These are phyloP conservation scores for Nicotiana attenuata DNA, from an alignment of 257 asterid species.

Conservation along the genomic window DNA sequence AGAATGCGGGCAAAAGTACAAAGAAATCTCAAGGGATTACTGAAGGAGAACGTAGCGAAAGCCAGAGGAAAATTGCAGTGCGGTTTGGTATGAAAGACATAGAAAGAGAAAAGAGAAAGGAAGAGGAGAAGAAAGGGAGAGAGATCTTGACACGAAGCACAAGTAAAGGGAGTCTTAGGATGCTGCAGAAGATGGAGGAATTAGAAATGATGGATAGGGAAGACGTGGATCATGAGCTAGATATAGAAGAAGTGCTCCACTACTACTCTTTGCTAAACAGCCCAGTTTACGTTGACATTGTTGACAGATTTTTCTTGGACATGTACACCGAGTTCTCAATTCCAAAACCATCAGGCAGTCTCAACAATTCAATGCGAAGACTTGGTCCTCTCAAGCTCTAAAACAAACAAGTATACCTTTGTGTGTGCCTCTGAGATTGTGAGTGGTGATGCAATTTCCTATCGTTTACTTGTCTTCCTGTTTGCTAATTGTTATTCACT, in stretches of 20 bases:
- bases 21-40: conserved; percentile 20
- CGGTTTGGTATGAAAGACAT: conserved; percentile 19
- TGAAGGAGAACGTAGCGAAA: conserved; percentile 25
- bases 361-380: conserved; percentile 53
- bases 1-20: not conserved
- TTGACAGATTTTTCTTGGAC: conserved; percentile 58
- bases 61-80: conserved; percentile 23
- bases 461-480: not conserved
- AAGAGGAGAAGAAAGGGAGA: conserved; percentile 27
- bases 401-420: not conserved
- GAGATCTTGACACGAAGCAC: conserved; percentile 23
- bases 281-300: conserved; percentile 57
- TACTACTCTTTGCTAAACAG: conserved; percentile 60
- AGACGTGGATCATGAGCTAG: conserved; percentile 62
- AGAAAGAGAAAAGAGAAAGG: conserved; percentile 16
- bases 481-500: not conserved
- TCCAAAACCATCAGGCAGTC: conserved; percentile 31
- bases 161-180: conserved; percentile 14
- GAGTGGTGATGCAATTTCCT: conserved; percentile 1
- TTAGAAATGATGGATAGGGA: conserved; percentile 64
- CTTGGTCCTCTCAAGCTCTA: conserved; percentile 64
- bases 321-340: conserved; percentile 41
- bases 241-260: conserved; percentile 76
- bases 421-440: not conserved
- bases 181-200: conserved; percentile 58